phyloP scores from a whole-genome alignment of 139 green algal species.

The Edaphochlamys debaryana region DNA sequence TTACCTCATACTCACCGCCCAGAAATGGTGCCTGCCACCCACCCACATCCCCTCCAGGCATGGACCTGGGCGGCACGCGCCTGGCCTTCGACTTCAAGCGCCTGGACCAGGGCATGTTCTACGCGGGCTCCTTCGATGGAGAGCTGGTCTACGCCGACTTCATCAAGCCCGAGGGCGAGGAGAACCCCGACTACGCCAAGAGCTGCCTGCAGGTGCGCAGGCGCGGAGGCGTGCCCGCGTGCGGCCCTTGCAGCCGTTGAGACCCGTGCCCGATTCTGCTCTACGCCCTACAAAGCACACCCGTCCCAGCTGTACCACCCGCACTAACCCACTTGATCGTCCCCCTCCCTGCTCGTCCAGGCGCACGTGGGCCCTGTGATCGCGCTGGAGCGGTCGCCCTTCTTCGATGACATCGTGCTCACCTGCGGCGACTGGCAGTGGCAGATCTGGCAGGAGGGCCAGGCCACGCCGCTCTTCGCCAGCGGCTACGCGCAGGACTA shows the following conservation, averaged over 20 bases:
- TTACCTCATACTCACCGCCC: no score
- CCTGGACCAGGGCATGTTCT: conserved; percentile 62
- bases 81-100: conserved; percentile 60
- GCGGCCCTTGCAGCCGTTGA: no score
- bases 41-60: conserved; percentile 33
- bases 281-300: no score
- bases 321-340: no score
- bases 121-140: conserved; percentile 69
- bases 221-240: no score
- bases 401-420: conserved; percentile 85
- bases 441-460: conserved; percentile 65
- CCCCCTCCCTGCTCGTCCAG: no score
- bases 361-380: conserved; percentile 71
- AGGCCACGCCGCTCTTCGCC: conserved; percentile 68
- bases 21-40: no score
- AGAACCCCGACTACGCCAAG: conserved; percentile 75
- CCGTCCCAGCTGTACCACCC: no score
- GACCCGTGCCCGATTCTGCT: no score
- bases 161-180: conserved; percentile 64
- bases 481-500: conserved; percentile 66
- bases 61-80: conserved; percentile 63
- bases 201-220: conserved; percentile 35
- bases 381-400: conserved; percentile 77
- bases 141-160: conserved; percentile 75
- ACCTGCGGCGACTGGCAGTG: conserved; percentile 84